A percentile compares a stretch with the other conserved stretches of the same genome.
phyloP scores from a whole-genome alignment of 108 stramenopile species.

The Skeletonema potamos region DNA sequence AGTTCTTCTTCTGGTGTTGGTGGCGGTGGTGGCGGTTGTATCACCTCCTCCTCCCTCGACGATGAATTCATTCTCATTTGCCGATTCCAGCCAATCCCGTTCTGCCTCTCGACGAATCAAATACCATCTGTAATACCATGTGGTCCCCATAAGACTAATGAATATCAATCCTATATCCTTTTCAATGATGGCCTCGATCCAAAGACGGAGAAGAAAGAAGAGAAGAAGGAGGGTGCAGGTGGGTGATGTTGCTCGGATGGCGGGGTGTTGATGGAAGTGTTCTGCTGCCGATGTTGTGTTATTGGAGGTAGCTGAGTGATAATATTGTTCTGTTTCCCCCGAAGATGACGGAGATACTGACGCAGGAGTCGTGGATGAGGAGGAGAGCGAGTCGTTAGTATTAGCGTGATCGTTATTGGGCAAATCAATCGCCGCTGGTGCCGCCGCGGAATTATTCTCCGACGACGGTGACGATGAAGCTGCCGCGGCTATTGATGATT shows the following conservation, averaged over 20 bases:
- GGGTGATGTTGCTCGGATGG: neutral
- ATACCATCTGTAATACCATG: constrained; percentile 74
- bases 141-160: constrained; percentile 65
- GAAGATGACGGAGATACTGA: neutral
- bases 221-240: constrained; percentile 64
- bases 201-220: constrained; percentile 77
- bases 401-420: no score
- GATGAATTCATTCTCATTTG: constrained; percentile 34
- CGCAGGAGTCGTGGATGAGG: neutral
- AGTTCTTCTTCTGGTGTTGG: neutral
- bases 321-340: neutral
- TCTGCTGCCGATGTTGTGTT: neutral
- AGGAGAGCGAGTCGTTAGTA: neutral
- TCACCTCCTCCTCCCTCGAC: constrained; percentile 1
- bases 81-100: constrained; percentile 64
- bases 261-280: neutral
- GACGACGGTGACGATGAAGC: neutral
- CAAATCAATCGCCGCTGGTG: neutral
- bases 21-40: no score
- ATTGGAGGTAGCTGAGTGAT: neutral
- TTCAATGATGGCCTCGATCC: constrained; percentile 73
- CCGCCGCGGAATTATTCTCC: neutral
- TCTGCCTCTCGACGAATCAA: constrained; percentile 64
- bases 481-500: neutral
- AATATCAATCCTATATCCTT: constrained; percentile 65